Evolutionary conservation across 1,284 basidiomycete species (phyloP).

Genomic region (Vanrija pseudolonga): DNA sequence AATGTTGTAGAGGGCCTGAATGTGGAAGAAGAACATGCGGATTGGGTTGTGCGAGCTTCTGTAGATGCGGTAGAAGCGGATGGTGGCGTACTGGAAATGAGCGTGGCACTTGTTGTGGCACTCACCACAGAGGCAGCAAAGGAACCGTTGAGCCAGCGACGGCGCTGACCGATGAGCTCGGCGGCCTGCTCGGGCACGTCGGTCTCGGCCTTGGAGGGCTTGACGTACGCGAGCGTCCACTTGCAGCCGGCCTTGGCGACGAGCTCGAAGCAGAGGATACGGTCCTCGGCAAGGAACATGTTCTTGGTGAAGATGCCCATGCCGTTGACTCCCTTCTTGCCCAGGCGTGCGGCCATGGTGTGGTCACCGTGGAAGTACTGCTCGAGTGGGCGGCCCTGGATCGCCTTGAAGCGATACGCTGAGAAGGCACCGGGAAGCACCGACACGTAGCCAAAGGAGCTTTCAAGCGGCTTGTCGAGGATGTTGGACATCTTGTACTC

Average conservation of each 20-base stretch:
- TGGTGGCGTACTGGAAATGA: slow-evolving; percentile 69
- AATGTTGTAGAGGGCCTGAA: slow-evolving; percentile 82
- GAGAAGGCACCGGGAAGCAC: slow-evolving; percentile 96
- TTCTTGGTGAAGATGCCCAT: slow-evolving; percentile 97
- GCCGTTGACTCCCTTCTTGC: slow-evolving; percentile 88
- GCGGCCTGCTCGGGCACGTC: slow-evolving; percentile 65
- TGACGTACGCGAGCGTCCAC: slow-evolving; percentile 92
- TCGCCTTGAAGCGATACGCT: slow-evolving; percentile 86
- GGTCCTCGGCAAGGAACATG: slow-evolving; percentile 82
- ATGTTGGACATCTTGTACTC: slow-evolving; percentile 98
- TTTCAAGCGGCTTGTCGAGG: slow-evolving; percentile 81
- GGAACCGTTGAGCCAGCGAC: slow-evolving; percentile 94
- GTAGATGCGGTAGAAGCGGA: slow-evolving; percentile 91
- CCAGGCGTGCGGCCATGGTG: slow-evolving; percentile 83
- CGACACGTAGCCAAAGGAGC: slow-evolving; percentile 87
- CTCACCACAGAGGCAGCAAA: slow-evolving; percentile 89
- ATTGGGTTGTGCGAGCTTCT: slow-evolving; percentile 75
- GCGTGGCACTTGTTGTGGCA: slow-evolving; percentile 18
- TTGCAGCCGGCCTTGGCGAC: slow-evolving; percentile 81
- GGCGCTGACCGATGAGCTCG: slow-evolving; percentile 88
- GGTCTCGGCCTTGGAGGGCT: slow-evolving; percentile 83
- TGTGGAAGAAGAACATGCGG: slow-evolving; percentile 90
- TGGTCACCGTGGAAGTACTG: slow-evolving; percentile 99
- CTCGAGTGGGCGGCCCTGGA: slow-evolving; percentile 85
- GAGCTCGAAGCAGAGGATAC: slow-evolving; percentile 93